These are phyloP conservation scores for Stephania yunnanensis DNA, from an alignment of 164 flowering plant genomes.

Conservation along the genomic window DNA sequence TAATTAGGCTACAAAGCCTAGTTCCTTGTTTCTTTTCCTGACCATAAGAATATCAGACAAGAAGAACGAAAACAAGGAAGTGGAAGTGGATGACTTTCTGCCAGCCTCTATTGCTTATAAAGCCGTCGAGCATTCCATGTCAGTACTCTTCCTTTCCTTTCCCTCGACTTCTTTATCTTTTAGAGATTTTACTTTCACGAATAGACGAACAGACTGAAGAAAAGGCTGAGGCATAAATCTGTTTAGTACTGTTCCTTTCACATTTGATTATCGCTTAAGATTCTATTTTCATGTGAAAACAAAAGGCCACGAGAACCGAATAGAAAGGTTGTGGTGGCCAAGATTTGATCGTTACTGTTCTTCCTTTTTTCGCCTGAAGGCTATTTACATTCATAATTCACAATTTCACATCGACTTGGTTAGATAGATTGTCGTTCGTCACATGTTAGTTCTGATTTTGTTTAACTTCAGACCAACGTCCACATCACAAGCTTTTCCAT, in stretches of 20 bases:
- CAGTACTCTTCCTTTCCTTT: conserved; percentile 17
- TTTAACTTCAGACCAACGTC: not conserved
- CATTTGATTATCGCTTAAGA: not conserved
- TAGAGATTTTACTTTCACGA: not conserved
- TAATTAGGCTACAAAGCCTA: not conserved
- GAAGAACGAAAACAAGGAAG: conserved; percentile 89
- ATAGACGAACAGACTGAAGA: not conserved
- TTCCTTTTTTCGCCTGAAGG: not conserved
- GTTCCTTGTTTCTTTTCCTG: conserved; percentile 19
- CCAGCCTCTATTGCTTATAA: conserved; percentile 59
- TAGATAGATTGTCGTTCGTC: not conserved
- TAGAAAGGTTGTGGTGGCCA: not conserved
- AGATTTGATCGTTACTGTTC: not conserved
- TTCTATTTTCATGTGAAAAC: not conserved
- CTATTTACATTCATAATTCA: not conserved
- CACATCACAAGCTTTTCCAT: not conserved
- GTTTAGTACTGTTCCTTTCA: conserved; percentile 29
- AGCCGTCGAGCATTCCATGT: conserved; percentile 75
- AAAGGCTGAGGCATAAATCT: not conserved
- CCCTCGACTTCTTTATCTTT: not conserved
- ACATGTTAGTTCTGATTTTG: not conserved
- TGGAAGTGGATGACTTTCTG: conserved; percentile 71
- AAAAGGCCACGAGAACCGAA: not conserved
- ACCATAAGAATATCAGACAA: conserved; percentile 42
- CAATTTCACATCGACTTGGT: not conserved